Base-by-base conservation (phyloP, 1,284 basidiomycete genomes). In the Ustilago nuda region DNA sequence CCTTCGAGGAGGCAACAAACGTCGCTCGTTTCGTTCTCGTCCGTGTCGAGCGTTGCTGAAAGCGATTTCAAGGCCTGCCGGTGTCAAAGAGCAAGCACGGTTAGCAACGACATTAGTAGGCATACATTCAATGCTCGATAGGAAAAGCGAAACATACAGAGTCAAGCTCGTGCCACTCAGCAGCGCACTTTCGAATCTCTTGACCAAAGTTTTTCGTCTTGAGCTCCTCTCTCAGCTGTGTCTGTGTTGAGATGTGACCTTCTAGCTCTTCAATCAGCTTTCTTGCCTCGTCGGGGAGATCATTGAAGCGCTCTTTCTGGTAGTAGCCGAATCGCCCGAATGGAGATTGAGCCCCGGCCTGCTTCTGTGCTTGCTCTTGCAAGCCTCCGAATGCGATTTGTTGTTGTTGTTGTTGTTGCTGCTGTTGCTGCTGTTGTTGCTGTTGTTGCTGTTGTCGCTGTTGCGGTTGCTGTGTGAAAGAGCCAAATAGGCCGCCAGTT, bases 231-330 rank as follows among this genome's bases (percentile, higher is more conserved):
- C 76, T 69, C 50, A 82, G 69, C 51, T 81, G 78, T 12, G 52
- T 60, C 57, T 82, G 81, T 0, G 66, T 54, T 2, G 64, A 41
- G 17, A 82, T 80, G 63, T 77, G 75, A 11, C 57, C 53, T 17
- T 85, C 84, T 39, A 85, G 72, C 56, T 84, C 81, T 46, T 85
- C 83, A 1, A 85, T 50, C 27, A 85, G 59, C 45, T 79, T 74
- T 9, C 72, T 73, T 8, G 76, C 76, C 3, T 79, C 75, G 4
- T 85, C 84, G 15, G 82, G 80, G 15, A 85, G 63, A 36, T 85
- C 83, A 54, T 85, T 84, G 68, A 81, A 85, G 19, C 82, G 74
- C 54, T 85, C 83, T 23, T 79, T 79, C 48, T 84, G 82, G 41
- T 82, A 78, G 67, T 76, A 85, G 0, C 71, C 68, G 62, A 79